Percentiles rank a stretch among this genome's conserved stretches.
These are phyloP conservation scores for Aureobasidium lini DNA, from an alignment of 2,329 filamentous ascomycete genomes.

Conservation along the genomic window DNA sequence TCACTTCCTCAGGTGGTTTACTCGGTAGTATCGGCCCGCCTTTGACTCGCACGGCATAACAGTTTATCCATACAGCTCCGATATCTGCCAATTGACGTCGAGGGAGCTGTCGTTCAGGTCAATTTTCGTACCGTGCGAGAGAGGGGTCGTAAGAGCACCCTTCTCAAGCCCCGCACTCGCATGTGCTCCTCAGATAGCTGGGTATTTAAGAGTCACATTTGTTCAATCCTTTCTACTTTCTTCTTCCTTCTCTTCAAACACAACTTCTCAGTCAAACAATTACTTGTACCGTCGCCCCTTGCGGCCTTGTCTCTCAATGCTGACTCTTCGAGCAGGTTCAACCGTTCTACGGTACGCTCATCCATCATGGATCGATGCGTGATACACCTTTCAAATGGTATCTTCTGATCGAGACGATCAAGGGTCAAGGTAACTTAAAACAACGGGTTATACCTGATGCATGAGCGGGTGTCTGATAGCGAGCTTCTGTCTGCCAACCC, in stretches of 20 bases:
- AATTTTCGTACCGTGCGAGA: background rate
- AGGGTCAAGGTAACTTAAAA: slow-evolving; percentile 22
- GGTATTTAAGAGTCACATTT: slow-evolving; percentile 5
- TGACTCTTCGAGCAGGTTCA: slow-evolving; percentile 8
- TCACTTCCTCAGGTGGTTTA: background rate
- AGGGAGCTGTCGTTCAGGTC: background rate
- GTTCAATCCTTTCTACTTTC: background rate
- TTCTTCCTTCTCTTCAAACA: background rate
- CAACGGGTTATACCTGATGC: slow-evolving; percentile 18
- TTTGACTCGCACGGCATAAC: background rate
- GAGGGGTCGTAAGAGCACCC: slow-evolving; percentile 1
- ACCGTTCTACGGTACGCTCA: slow-evolving; percentile 11
- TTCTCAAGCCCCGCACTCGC: slow-evolving; percentile 6
- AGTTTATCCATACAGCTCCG: slow-evolving; percentile 5
- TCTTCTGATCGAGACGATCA: slow-evolving; percentile 17
- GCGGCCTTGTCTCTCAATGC: slow-evolving; percentile 2
- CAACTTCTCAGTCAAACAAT: background rate
- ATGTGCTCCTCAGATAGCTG: background rate
- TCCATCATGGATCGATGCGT: slow-evolving; percentile 16
- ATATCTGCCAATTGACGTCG: background rate
- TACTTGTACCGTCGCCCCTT: slow-evolving; percentile 7
- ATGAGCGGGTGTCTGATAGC: slow-evolving; percentile 23
- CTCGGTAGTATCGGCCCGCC: slow-evolving; percentile 1
- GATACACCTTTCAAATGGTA: slow-evolving; percentile 15
- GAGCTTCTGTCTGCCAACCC: slow-evolving; percentile 11